Percentiles rank a stretch among this genome's conserved stretches.
Evolutionary conservation across 768 basidiomycete species (phyloP).

Genomic region (Pulveroboletus sp.): DNA sequence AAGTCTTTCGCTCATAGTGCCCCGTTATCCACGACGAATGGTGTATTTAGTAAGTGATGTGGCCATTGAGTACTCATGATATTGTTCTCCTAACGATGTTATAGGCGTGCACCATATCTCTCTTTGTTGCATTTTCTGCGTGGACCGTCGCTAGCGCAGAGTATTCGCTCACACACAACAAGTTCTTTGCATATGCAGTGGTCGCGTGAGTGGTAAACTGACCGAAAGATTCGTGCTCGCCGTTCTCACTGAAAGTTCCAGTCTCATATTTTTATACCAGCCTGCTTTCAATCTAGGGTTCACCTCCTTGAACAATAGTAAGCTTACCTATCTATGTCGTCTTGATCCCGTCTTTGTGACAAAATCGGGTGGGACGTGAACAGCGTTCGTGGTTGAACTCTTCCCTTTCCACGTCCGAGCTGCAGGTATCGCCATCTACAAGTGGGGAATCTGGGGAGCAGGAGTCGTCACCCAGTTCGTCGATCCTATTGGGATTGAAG

Average conservation of each 20-base stretch:
- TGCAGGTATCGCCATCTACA: constrained; percentile 58
- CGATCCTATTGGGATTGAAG: constrained; percentile 15
- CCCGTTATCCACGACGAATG: constrained; percentile 17
- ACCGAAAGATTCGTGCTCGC: not conserved
- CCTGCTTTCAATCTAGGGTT: constrained; percentile 15
- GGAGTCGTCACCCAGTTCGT: constrained; percentile 13
- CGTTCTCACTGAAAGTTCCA: not conserved
- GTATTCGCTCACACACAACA: constrained; percentile 13
- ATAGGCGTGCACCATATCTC: constrained; percentile 14
- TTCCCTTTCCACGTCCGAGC: constrained; percentile 64
- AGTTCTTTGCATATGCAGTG: constrained; percentile 2
- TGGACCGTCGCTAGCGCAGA: constrained; percentile 21
- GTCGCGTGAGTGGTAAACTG: constrained; percentile 6
- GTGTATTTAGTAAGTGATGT: constrained; percentile 13
- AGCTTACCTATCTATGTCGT: not conserved
- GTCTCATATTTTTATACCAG: constrained; percentile 19
- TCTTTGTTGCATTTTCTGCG: constrained; percentile 11
- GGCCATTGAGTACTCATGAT: not conserved
- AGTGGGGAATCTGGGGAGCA: constrained; percentile 47
- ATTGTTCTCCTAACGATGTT: not conserved
- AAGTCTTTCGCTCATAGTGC: constrained; percentile 1
- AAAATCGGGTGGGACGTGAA: not conserved
- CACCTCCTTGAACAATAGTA: constrained; percentile 8
- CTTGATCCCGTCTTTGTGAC: not conserved
- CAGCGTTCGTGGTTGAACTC: constrained; percentile 63